phyloP scores from a whole-genome alignment of 495 filamentous ascomycete species.

The Podospora pseudopauciseta region DNA sequence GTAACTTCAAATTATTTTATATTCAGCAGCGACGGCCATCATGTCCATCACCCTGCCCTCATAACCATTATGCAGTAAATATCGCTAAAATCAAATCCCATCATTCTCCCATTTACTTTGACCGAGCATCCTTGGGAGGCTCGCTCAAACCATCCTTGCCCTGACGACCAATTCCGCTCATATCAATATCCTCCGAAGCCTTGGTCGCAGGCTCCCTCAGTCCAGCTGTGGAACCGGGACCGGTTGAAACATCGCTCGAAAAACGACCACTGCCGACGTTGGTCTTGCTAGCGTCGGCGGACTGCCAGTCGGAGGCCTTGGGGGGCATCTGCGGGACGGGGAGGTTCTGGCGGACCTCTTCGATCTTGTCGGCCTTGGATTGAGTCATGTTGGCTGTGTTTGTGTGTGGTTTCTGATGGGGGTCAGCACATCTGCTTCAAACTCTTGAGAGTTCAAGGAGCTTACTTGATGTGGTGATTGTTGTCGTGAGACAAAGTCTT shows the following conservation, averaged over 20 bases:
- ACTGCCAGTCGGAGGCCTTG: constrained; percentile 66
- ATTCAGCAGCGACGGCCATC: not conserved
- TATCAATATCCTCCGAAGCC: constrained; percentile 44
- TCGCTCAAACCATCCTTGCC: constrained; percentile 17
- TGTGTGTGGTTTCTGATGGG: not conserved
- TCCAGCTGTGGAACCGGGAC: constrained; percentile 48
- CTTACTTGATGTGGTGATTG: not conserved
- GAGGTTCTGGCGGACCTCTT: constrained; percentile 63
- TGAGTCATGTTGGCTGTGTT: constrained; percentile 30
- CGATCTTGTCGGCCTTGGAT: constrained; percentile 61
- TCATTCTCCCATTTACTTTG: not conserved
- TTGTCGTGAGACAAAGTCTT: not conserved
- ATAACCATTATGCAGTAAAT: not conserved
- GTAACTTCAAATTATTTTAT: not conserved
- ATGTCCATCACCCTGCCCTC: not conserved
- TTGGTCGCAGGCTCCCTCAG: constrained; percentile 62
- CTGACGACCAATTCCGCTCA: constrained; percentile 52
- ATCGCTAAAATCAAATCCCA: not conserved
- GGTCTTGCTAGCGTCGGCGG: constrained; percentile 60
- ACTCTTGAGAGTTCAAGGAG: not conserved
- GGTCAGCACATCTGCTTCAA: not conserved
- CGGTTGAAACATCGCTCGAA: constrained; percentile 48
- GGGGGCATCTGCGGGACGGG: constrained; percentile 77
- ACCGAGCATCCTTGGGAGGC: not conserved
- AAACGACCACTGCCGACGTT: constrained; percentile 62